Conservation (phyloP, 345 rosid genomes). For the Brassica cretica region DNA sequence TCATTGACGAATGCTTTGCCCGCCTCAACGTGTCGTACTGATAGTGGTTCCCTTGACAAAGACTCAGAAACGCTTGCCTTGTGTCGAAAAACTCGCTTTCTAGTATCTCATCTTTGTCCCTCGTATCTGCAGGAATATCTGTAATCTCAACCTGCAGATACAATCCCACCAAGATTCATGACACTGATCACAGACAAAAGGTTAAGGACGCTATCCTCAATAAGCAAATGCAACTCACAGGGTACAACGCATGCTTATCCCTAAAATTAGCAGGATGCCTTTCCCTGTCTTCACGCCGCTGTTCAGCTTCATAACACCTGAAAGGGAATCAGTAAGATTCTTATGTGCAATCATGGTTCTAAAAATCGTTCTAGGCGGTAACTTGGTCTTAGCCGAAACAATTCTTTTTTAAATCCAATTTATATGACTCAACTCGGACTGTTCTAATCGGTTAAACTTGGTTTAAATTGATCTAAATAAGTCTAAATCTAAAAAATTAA, state of each 20-base stretch:
- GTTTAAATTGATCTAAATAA: neutral
- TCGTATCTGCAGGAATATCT: slow-evolving; percentile 78
- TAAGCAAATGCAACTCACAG: slow-evolving; percentile 55
- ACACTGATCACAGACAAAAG: slow-evolving; percentile 2
- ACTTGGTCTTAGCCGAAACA: neutral
- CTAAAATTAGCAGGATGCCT: slow-evolving; percentile 81
- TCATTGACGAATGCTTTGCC: slow-evolving; percentile 99
- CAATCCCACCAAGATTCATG: slow-evolving; percentile 23
- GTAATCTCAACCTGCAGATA: slow-evolving; percentile 65
- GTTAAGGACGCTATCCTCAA: slow-evolving; percentile 23
- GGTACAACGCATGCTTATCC: slow-evolving; percentile 75
- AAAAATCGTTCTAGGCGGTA: too few species aligned
- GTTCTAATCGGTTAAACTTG: too few species aligned
- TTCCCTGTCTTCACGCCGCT: slow-evolving; percentile 90
- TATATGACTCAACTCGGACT: neutral
- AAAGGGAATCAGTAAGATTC: slow-evolving; percentile 14
- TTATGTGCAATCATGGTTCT: neutral
- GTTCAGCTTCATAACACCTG: slow-evolving; percentile 91
- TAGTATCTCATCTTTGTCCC: slow-evolving; percentile 95
- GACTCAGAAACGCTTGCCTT: slow-evolving; percentile 98
- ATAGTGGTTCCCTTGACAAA: slow-evolving; percentile 99
- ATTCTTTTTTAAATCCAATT: neutral
- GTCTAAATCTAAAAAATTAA: neutral
- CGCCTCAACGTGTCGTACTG: slow-evolving; percentile 97
- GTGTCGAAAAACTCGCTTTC: slow-evolving; percentile 99